Percentiles rank a stretch among this genome's conserved stretches.
Conservation (phyloP, 805 yeast species). For the Lachancea lanzarotensis region DNA sequence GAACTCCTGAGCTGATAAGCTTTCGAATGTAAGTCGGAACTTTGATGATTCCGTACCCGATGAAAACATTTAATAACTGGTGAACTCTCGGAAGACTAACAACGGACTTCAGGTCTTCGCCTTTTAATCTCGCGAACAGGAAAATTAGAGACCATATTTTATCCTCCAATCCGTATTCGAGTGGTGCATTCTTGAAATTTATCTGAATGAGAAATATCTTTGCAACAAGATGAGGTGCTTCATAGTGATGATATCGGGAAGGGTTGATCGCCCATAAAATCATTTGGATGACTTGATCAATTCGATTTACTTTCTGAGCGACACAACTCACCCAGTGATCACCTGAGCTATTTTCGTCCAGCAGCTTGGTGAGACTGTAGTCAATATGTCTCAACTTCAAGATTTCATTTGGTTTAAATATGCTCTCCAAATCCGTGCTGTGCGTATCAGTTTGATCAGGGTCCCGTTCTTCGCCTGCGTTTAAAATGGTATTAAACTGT, state of each 20-base stretch:
- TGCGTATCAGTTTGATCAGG: constrained; percentile 22
- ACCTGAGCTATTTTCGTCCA: constrained; percentile 26
- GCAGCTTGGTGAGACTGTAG: constrained; percentile 16
- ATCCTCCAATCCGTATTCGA: constrained; percentile 34
- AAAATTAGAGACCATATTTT: constrained; percentile 33
- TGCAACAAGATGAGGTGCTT: constrained; percentile 27
- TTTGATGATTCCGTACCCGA: constrained; percentile 40
- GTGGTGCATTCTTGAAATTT: constrained; percentile 22
- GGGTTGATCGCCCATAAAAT: constrained; percentile 31
- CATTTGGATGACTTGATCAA: constrained; percentile 25
- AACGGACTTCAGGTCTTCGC: constrained; percentile 18
- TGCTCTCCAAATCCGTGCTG: constrained; percentile 12
- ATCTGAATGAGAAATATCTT: constrained; percentile 26
- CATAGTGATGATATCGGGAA: constrained; percentile 25
- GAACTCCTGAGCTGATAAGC: constrained; percentile 78
- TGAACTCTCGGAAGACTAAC: constrained; percentile 35
- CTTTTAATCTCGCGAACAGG: constrained; percentile 32
- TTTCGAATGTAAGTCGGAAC: constrained; percentile 61
- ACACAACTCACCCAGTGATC: constrained; percentile 30
- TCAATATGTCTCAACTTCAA: constrained; percentile 21
- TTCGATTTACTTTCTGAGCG: constrained; percentile 22
- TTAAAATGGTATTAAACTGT: constrained; percentile 41
- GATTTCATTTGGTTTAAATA: constrained; percentile 2
- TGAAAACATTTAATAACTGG: constrained; percentile 38
- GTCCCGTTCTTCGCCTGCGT: constrained; percentile 10